Conservation (phyloP, 2,329 filamentous ascomycete species). For the Talaromyces sp. region DNA sequence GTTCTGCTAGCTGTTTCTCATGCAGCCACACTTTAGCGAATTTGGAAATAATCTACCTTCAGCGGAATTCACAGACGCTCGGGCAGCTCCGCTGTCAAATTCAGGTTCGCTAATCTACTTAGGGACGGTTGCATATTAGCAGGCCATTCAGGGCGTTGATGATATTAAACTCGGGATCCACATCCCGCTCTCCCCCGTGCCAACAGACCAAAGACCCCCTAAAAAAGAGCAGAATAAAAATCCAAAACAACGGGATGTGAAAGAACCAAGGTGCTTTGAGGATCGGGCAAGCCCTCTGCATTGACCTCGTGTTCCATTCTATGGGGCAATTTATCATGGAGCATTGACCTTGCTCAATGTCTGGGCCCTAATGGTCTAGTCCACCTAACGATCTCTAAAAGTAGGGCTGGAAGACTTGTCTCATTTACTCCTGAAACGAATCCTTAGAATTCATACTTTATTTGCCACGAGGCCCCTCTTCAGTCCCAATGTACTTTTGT, state of each 20-base stretch:
- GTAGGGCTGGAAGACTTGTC: not conserved
- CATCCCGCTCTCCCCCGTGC: constrained; percentile 13
- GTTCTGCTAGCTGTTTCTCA: not conserved
- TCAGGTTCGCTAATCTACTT: not conserved
- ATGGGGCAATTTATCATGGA: not conserved
- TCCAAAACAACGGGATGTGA: not conserved
- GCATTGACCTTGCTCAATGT: not conserved
- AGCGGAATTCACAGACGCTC: not conserved
- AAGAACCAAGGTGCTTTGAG: not conserved
- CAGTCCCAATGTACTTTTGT: not conserved
- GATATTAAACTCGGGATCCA: constrained; percentile 10
- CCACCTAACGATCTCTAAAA: not conserved
- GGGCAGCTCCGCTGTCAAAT: not conserved
- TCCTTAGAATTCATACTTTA: not conserved
- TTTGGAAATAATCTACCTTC: not conserved
- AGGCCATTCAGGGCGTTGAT: constrained; percentile 9
- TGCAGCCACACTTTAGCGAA: not conserved
- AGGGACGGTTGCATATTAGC: not conserved
- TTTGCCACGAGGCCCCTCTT: not conserved
- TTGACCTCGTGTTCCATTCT: not conserved
- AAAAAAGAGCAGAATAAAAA: not conserved
- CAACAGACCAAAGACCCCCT: not conserved
- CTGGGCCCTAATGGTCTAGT: not conserved
- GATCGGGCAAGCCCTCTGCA: not conserved
- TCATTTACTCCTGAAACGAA: not conserved